Evolutionary conservation across 495 filamentous ascomycete species (phyloP).

Genomic region (Tuber brumale): DNA sequence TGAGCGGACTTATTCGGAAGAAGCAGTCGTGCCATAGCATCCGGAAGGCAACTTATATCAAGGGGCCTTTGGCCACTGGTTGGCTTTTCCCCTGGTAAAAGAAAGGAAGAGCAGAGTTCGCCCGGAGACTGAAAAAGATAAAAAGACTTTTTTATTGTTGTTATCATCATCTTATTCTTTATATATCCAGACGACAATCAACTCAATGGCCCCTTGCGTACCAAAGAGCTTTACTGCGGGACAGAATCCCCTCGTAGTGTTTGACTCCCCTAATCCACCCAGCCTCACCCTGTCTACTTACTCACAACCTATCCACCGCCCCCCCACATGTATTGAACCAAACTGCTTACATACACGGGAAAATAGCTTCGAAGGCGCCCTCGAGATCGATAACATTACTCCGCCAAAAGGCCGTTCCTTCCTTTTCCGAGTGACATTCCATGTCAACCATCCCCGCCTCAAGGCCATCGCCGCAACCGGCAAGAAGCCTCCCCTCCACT

Average conservation of each 20-base stretch:
- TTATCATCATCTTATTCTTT: neutral
- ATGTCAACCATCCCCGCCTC: conserved; percentile 42
- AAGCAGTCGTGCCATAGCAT: neutral
- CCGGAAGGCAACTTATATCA: neutral
- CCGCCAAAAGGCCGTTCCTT: conserved; percentile 42
- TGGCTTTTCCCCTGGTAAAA: neutral
- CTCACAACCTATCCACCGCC: neutral
- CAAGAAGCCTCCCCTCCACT: conserved; percentile 48
- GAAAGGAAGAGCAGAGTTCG: neutral
- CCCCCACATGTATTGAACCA: neutral
- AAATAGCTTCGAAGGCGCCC: neutral
- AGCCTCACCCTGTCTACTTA: neutral
- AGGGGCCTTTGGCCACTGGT: neutral
- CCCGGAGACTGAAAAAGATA: neutral
- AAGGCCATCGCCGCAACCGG: conserved; percentile 30
- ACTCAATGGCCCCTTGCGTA: conserved; percentile 8
- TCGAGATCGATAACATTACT: conserved; percentile 18
- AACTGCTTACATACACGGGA: neutral
- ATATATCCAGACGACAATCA: neutral
- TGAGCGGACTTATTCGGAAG: neutral
- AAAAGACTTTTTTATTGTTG: neutral
- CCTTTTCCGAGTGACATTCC: conserved; percentile 44
- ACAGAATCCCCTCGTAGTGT: conserved; percentile 14
- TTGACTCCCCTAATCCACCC: neutral
- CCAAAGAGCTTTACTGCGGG: conserved; percentile 13